These are phyloP conservation scores for Takashimella tepidaria DNA, from an alignment of 1,284 basidiomycete genomes.

Conservation along the genomic window DNA sequence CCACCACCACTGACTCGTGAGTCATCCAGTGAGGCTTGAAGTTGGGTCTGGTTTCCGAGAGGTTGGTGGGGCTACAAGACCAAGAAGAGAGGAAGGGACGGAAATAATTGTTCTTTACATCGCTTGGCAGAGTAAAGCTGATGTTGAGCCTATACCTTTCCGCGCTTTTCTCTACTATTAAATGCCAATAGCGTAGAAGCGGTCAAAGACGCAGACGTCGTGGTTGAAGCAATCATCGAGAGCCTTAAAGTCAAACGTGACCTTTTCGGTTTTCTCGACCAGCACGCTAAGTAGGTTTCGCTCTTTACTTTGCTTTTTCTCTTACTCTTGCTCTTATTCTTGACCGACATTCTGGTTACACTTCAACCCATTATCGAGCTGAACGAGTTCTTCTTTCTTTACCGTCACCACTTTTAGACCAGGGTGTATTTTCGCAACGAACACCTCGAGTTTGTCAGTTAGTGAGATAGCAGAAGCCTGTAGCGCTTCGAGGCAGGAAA, in stretches of 20 bases:
- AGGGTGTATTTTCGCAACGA: slow-evolving; percentile 53
- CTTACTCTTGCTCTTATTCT: no score
- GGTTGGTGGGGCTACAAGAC: no score
- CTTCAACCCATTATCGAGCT: neutral
- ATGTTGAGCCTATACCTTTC: no score
- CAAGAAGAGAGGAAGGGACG: no score
- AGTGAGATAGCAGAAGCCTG: slow-evolving; percentile 51
- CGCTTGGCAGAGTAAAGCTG: no score
- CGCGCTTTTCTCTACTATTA: no score
- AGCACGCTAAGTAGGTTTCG: slow-evolving; percentile 47
- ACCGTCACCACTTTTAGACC: slow-evolving; percentile 16
- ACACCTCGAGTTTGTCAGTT: slow-evolving; percentile 55
- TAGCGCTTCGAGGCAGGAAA: slow-evolving; percentile 40
- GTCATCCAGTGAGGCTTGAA: no score
- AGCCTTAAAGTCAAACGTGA: slow-evolving; percentile 55
- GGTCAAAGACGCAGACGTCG: slow-evolving; percentile 52
- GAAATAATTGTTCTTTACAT: no score
- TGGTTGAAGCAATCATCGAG: slow-evolving; percentile 58
- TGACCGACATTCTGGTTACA: no score
- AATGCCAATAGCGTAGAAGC: slow-evolving; percentile 41
- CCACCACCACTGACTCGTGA: slow-evolving; percentile 52
- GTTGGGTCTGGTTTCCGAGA: no score
- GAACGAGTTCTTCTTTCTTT: neutral
- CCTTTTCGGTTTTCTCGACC: slow-evolving; percentile 53
- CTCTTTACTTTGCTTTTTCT: neutral